These are phyloP conservation scores for Aspergillus cavernicola DNA, from an alignment of 495 filamentous ascomycete genomes.

Conservation along the genomic window DNA sequence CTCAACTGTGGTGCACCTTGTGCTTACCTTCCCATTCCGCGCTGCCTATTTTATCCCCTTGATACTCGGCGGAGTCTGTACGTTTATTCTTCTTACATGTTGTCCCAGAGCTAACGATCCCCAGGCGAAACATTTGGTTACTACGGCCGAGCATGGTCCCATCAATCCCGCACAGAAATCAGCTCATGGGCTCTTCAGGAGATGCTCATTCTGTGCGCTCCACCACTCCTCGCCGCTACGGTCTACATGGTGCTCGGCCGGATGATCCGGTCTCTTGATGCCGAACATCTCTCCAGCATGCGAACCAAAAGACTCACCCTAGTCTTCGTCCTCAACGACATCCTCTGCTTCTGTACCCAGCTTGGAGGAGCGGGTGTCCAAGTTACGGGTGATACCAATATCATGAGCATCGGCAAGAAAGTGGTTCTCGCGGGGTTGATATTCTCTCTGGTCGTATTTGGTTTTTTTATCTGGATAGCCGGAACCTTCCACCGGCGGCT, in stretches of 20 bases:
- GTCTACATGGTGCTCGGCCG: slow-evolving; percentile 59
- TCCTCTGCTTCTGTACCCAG: slow-evolving; percentile 34
- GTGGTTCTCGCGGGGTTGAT: slow-evolving; percentile 31
- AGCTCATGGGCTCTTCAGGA: slow-evolving; percentile 38
- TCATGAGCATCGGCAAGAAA: slow-evolving; percentile 33
- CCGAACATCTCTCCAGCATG: slow-evolving; percentile 36
- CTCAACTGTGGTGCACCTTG: slow-evolving; percentile 35
- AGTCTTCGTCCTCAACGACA: slow-evolving; percentile 38
- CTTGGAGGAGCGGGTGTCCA: slow-evolving; percentile 42
- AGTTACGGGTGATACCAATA: slow-evolving; percentile 26
- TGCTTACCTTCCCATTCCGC: slow-evolving; percentile 39
- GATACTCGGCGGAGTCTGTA: slow-evolving; percentile 55
- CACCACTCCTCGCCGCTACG: slow-evolving; percentile 50
- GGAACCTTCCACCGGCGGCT: slow-evolving; percentile 24
- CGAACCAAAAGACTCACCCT: slow-evolving; percentile 24
- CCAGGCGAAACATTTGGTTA: slow-evolving; percentile 47
- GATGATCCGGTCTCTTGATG: slow-evolving; percentile 46
- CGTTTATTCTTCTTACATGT: slow-evolving; percentile 14
- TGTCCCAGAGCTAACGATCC: neutral
- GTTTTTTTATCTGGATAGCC: slow-evolving; percentile 25
- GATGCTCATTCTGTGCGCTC: slow-evolving; percentile 43
- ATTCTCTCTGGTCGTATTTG: slow-evolving; percentile 31
- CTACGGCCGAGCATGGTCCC: slow-evolving; percentile 42
- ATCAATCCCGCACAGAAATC: slow-evolving; percentile 24
- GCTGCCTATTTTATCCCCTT: slow-evolving; percentile 56